A percentile compares a stretch with the other conserved stretches of the same genome.
Evolutionary conservation across 2,329 filamentous ascomycete species (phyloP).

Genomic region (Penicillium fuscoglaucum): DNA sequence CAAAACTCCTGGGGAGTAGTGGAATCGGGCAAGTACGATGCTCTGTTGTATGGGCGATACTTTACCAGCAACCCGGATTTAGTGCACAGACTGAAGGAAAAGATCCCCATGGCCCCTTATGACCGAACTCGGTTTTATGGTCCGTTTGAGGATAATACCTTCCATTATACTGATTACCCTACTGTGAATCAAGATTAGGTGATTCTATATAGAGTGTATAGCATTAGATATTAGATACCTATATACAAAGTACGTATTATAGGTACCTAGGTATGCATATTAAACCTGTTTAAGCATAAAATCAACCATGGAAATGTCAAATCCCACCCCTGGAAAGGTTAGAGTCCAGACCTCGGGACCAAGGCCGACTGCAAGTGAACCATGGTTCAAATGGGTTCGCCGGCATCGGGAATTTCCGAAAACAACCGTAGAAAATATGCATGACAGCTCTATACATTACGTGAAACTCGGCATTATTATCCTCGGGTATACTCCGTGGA

Average conservation of each 20-base stretch:
- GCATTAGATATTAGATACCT: background rate
- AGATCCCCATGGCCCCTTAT: conserved; percentile 43
- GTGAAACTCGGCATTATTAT: too few species aligned
- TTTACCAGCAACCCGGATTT: conserved; percentile 55
- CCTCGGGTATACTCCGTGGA: too few species aligned
- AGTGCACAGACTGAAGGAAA: conserved; percentile 46
- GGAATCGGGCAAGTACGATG: conserved; percentile 51
- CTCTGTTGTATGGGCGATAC: conserved; percentile 49
- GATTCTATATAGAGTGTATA: background rate
- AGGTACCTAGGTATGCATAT: background rate
- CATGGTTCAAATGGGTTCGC: background rate
- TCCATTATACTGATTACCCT: conserved; percentile 35
- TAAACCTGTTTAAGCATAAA: background rate
- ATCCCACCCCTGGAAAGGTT: background rate
- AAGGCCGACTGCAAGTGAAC: background rate
- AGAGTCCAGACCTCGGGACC: background rate
- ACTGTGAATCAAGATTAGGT: conserved; percentile 11
- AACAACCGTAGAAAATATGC: background rate
- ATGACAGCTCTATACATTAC: background rate
- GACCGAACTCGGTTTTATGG: conserved; percentile 50
- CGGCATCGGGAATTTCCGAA: background rate
- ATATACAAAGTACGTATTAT: too few species aligned
- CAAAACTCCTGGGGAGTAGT: conserved; percentile 53
- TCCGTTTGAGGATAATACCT: conserved; percentile 36
- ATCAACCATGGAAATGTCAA: background rate